Base-by-base conservation (phyloP, 1,284 basidiomycete genomes). In the Sporisorium scitamineum region DNA sequence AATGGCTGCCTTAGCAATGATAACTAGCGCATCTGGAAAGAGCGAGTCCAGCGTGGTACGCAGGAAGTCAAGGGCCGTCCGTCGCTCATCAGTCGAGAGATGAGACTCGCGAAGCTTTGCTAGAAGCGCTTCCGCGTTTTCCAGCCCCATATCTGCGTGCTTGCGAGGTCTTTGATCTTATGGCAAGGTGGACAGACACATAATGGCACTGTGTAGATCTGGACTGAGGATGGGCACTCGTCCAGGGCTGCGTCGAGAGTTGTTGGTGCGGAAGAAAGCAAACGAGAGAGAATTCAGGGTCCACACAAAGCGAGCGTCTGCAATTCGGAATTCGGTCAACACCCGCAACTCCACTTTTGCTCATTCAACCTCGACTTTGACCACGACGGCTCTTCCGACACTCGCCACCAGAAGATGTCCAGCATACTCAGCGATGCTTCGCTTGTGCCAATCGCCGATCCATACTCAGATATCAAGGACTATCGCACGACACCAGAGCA, bases 51-150 rank as follows among this genome's bases (percentile, higher is more conserved):
- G n/a, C 2, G 34, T 20, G 11, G n/a, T 22, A 2, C 63, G 58
- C 11, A 71, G 60, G 9, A 52, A 22, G 4, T 71, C 69, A 7
- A 71, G 63, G 1, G 58, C 48, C 2, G 22, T 34, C 7, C 69
- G 63, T 31, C 69, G 62, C 24, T 66, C 32, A 7, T 71, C 69
- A 32, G 63, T 22, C 20, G 69, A 55, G 39, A 66, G 63, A 18
- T 58, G 59, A n/a, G 69, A 71, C 41, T 66, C 63, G 45, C 69
- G 62, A 4, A 71, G 60, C 53, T 45, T 58, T 6, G 41, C 13
- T 18, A 66, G 51, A 14, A 66, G 55, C 54, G 34, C 47, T 29
- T 47, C 59, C 10, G 51, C 24, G 10, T 29, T 32, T 9, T 47
- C 9, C 14, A 24, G 6, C 26, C 34, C 13, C 42, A 39, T 45